Percentiles rank a stretch among this genome's conserved stretches.
Evolutionary conservation across 805 yeast genomes (phyloP).

Genomic region (Kodamaea jinghongensis): DNA sequence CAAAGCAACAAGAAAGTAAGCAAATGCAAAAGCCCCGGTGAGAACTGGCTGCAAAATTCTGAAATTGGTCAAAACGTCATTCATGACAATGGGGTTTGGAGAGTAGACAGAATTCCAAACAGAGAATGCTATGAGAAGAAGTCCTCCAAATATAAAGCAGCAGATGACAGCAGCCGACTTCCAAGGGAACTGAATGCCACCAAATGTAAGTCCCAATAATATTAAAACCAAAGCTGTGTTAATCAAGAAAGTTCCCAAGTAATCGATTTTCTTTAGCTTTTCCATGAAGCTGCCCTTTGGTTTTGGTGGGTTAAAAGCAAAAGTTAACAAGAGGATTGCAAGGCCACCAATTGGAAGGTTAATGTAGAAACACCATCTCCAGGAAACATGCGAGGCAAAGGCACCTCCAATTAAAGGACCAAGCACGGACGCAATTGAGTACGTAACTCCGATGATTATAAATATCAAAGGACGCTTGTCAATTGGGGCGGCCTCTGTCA

Average conservation of each 20-base stretch:
- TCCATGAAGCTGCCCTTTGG: conserved; percentile 10
- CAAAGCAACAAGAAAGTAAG: conserved; percentile 18
- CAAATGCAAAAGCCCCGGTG: conserved; percentile 16
- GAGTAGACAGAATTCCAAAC: conserved; percentile 20
- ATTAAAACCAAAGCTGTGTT: conserved; percentile 20
- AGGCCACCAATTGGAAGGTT: conserved; percentile 25
- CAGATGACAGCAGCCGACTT: conserved; percentile 22
- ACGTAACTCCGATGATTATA: conserved; percentile 18
- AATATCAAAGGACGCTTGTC: conserved; percentile 23
- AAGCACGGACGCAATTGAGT: conserved; percentile 23
- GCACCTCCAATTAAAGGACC: conserved; percentile 28
- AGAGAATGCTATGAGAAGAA: conserved; percentile 14
- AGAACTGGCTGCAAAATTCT: conserved; percentile 16
- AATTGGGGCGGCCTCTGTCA: conserved; percentile 32
- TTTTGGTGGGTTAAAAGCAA: conserved; percentile 21
- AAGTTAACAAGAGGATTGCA: conserved; percentile 17
- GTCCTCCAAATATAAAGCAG: conserved; percentile 22
- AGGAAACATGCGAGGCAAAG: conserved; percentile 21
- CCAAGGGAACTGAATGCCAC: conserved; percentile 20
- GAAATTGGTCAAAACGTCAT: conserved; percentile 13
- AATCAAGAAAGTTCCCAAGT: conserved; percentile 19
- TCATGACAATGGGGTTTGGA: conserved; percentile 18
- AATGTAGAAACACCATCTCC: conserved; percentile 30
- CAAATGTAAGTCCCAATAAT: conserved; percentile 25
- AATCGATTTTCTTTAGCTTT: conserved; percentile 19